Evolutionary conservation across 2,329 filamentous ascomycete species (phyloP), one percentile per base, ranked within the genome.

Genomic region (Pyrenochaeta sp.): DNA sequence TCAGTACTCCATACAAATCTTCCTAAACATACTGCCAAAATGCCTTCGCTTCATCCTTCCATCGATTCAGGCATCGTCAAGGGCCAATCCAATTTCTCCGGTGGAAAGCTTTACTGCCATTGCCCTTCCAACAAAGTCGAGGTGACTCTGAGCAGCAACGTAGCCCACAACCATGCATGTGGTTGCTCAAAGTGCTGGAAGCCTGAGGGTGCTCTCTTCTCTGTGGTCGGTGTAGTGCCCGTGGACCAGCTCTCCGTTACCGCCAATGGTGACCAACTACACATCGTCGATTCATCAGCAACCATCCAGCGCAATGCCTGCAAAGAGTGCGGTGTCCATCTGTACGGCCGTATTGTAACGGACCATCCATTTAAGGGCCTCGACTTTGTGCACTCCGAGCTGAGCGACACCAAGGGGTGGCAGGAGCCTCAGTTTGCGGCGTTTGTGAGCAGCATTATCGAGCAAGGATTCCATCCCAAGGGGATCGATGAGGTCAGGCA

Each of bases 181-280:
- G 85, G 85, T 51, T 88, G 85, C 72, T 86, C 83, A 41, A 85
- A 87, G 68, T 88, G 85, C 79, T 88, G 84, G 84, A 88, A 87
- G 69, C 85, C 85, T 4, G 44, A 69, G 2, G 82, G 82, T 20
- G 77, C 83, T 0, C 78, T 88, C 48, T 88, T 88, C 76, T 81
- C 81, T 48, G 61, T 88, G 55, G 77, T 88, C 34, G 84, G 73
- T 44, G 85, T 88, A 39, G 70, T 87, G 2, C 79, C 85, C 5
- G 65, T 69, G 6, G 78, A 81, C 37, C 74, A 81, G 37, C 49
- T 88, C 34, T 59, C 62, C 14, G 81, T 88, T 13, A 81, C 81
- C 0, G 78, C 82, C 58, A 81, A 85, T 70, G 74, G 35, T 11
- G 54, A 77, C 47, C 88, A 88, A 70, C 76, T 88, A 2, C 22